Evolutionary conservation across 2,329 filamentous ascomycete genomes (phyloP), one percentile per base, ranked within the genome.

Genomic region (Fragosphaeria purpurea): DNA sequence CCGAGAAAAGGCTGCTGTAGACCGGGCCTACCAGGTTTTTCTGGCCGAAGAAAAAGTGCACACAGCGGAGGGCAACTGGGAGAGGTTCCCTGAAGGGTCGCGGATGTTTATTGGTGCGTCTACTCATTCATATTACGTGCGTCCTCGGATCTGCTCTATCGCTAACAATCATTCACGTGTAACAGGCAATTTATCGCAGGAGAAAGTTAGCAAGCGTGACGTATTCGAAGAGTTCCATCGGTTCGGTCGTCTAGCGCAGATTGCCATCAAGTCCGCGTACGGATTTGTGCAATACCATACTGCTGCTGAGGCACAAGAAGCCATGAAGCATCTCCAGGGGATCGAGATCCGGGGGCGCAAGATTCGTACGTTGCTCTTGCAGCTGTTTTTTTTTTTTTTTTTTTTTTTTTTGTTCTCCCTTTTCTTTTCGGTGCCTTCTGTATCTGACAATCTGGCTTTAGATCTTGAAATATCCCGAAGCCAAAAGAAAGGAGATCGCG

Each of bases 271-370:
- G 67, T 89, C 93, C 57, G 90, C 90, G 1, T 97, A 95, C 67
- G 93, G 93, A 1, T 98, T 97, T 63, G 89, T 97, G 38, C 93
- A 97, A 64, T 98, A 94, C 58, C 77, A 95, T 57, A 83, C 88
- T 34, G 71, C 82, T 4, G 74, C 77, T 3, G 84, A 91, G 61
- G 95, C 89, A 56, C 74, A 78, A 51, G 74, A 75, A 44, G 91
- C 91, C 5, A 76, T 97, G 59, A 75, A 85, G 38, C 76, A 76
- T 38, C 82, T 96, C 54, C 88, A 97, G 66, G 88, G 87, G 8
- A 78, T 81, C 41, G 79, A 88, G 56, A 81, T 97, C 39, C 80
- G 87, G 61, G 91, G 90, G n/a, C 84, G 90, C 57, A 89, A 89
- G 65, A 95, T 97, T 63, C 89, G 91, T 95, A 73, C 79, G 89